Evolutionary conservation across 495 filamentous ascomycete genomes (phyloP).

Genomic region (Aspergillus funiculosus): DNA sequence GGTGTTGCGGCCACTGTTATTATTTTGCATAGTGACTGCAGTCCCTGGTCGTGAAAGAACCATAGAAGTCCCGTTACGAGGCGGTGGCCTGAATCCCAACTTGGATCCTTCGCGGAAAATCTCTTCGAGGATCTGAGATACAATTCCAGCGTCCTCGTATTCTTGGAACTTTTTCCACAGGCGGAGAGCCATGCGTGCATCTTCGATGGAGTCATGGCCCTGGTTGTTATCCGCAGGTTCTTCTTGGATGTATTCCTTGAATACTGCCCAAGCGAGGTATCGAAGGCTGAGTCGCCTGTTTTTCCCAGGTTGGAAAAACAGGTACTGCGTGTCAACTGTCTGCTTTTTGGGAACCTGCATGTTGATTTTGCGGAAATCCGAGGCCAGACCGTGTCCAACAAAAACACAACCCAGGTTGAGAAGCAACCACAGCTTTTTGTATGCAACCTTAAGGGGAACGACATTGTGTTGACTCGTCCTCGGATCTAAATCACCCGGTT

Average conservation of each 20-base stretch:
- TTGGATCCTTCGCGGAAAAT: slow-evolving; percentile 71
- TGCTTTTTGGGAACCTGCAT: slow-evolving; percentile 90
- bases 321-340: slow-evolving; percentile 84
- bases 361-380: slow-evolving; percentile 96
- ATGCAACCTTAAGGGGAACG: slow-evolving; percentile 81
- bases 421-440: slow-evolving; percentile 97
- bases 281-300: slow-evolving; percentile 76
- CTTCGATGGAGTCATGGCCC: slow-evolving; percentile 86
- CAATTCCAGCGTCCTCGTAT: slow-evolving; percentile 75
- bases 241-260: slow-evolving; percentile 87
- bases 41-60: slow-evolving; percentile 43
- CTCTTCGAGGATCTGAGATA: slow-evolving; percentile 67
- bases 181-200: slow-evolving; percentile 81
- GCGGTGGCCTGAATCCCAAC: slow-evolving; percentile 68
- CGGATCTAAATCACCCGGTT: slow-evolving; percentile 73
- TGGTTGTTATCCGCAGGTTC: slow-evolving; percentile 48
- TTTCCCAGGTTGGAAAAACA: slow-evolving; percentile 64
- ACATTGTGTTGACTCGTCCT: slow-evolving; percentile 68
- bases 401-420: slow-evolving; percentile 92
- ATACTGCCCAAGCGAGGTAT: slow-evolving; percentile 80
- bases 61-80: slow-evolving; percentile 30
- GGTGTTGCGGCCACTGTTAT: slow-evolving; percentile 42
- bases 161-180: slow-evolving; percentile 88
- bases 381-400: slow-evolving; percentile 84
- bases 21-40: slow-evolving; percentile 39